These are phyloP conservation scores for Cryptococcus sp. DNA, from an alignment of 1,284 basidiomycete species.

Conservation along the genomic window DNA sequence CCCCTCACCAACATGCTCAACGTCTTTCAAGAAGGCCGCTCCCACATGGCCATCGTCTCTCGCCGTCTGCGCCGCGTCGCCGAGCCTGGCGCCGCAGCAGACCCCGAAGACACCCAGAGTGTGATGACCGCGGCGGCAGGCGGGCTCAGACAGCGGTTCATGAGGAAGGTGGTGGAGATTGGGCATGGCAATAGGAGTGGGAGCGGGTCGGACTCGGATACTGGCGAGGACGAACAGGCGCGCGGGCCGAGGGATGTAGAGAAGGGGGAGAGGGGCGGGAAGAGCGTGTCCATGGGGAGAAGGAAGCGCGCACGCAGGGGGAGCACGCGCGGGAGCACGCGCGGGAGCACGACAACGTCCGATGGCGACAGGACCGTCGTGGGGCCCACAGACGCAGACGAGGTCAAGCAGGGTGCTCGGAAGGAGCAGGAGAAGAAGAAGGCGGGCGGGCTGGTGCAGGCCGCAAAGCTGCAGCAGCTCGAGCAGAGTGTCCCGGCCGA, in stretches of 20 bases:
- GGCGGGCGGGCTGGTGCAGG: conserved; percentile 53
- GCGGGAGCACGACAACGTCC: conserved; percentile 24
- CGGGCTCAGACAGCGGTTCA: conserved; percentile 49
- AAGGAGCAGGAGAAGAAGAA: conserved; percentile 36
- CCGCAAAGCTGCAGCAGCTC: conserved; percentile 50
- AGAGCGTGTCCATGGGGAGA: conserved; percentile 11
- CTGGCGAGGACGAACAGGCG: conserved; percentile 64
- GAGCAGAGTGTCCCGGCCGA: conserved; percentile 82
- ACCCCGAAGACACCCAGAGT: conserved; percentile 30
- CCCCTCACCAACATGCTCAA: conserved; percentile 81
- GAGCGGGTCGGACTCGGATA: conserved; percentile 48
- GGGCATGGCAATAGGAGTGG: conserved; percentile 47
- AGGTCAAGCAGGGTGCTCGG: conserved; percentile 21
- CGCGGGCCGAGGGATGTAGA: conserved; percentile 43
- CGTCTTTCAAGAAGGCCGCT: conserved; percentile 80
- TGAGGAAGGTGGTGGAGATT: conserved; percentile 38
- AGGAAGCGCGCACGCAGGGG: conserved; percentile 14
- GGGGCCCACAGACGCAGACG: conserved; percentile 16
- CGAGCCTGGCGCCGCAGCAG: conserved; percentile 15
- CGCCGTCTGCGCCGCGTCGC: conserved; percentile 51
- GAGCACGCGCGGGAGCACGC: conserved; percentile 10
- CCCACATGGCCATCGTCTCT: conserved; percentile 86
- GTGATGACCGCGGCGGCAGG: conserved; percentile 52
- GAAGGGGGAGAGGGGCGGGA: conserved; percentile 9
- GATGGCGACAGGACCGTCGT: not conserved